Base-by-base conservation (phyloP, 495 filamentous ascomycete species). In the Aspergillus bridgeri region DNA sequence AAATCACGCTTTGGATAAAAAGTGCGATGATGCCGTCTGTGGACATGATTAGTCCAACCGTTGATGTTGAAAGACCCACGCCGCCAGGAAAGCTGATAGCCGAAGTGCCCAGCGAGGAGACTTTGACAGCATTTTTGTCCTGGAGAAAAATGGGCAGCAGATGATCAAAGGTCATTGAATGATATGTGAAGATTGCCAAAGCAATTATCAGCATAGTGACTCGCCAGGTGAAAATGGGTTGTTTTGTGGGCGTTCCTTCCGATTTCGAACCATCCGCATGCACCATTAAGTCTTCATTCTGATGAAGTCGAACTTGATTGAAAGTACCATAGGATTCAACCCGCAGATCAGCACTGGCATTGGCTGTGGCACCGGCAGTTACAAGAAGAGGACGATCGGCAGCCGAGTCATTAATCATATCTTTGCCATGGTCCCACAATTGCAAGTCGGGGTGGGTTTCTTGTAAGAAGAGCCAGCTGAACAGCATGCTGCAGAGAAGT, bases 81-180 rank as follows among this genome's bases (percentile, higher is more conserved):
- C 90, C 90, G 19, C 90, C 89, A 0, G 87, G 83, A 7, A 91
- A 83, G 61, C 85, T 78, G 38, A 87, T 75, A 3, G 73, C 73
- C 13, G 74, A 73, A 5, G 65, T 60, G 22, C 57, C 59, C 18
- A 63, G 55, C 19, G 63, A 27, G 18, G 64, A 59, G 8, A 72
- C 42, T 29, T 65, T 64, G 21, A 60, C 63, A 5, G 65, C 62
- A 1, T 75, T 77, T 48, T 85, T 76, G 59, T 94, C 90, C 69
- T 93, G 89, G 19, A 92, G 75, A 71, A 92, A 94, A 24, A 94
- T 93, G 5, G 90, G 90, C 38, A 94, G 72, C 0, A 94, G 81
- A 69, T 91, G 88, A 60, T 93, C 90, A 61, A 88, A 94, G 15
- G 88, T 89, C 90, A 94, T 94, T 42, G 84, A 88, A 65, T 93